phyloP scores from a whole-genome alignment of 164 flowering plant species.

The Nymphaea thermarum region DNA sequence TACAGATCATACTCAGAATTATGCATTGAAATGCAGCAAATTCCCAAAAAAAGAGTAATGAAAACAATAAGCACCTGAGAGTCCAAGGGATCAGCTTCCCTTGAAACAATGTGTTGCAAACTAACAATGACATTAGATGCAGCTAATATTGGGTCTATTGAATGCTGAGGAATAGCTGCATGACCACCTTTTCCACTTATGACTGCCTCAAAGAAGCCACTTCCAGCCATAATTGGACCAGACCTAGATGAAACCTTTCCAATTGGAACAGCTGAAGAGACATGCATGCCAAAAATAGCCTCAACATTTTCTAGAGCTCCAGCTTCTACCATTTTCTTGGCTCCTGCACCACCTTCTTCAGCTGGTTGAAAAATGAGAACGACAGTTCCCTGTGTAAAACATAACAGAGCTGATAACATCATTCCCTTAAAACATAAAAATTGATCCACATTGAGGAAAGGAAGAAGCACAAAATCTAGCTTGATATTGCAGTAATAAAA shows the following conservation, averaged over 20 bases:
- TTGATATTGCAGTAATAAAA: too few relatives aligned
- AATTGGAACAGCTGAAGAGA: constrained; percentile 18
- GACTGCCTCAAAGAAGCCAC: constrained; percentile 63
- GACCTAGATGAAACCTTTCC: constrained; percentile 46
- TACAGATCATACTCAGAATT: background rate
- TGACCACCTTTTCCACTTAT: constrained; percentile 82
- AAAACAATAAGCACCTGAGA: constrained; percentile 33
- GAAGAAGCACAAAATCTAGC: too few relatives aligned
- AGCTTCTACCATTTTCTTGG: constrained; percentile 40
- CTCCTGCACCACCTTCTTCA: constrained; percentile 76
- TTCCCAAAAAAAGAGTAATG: background rate
- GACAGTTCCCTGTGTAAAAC: constrained; percentile 51
- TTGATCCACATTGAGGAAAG: too few relatives aligned
- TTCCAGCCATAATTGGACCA: constrained; percentile 59
- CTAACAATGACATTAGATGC: constrained; percentile 64
- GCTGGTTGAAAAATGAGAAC: constrained; percentile 80
- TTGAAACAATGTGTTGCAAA: constrained; percentile 70
- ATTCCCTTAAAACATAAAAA: too few relatives aligned
- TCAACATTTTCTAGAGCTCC: constrained; percentile 48
- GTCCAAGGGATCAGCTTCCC: constrained; percentile 82
- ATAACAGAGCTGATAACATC: background rate
- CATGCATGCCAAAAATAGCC: constrained; percentile 69
- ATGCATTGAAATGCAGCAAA: background rate
- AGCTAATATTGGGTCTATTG: constrained; percentile 78
- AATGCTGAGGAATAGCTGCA: constrained; percentile 67